These are phyloP conservation scores for Annulohypoxylon bovei DNA, from an alignment of 495 filamentous ascomycete species.

Conservation along the genomic window DNA sequence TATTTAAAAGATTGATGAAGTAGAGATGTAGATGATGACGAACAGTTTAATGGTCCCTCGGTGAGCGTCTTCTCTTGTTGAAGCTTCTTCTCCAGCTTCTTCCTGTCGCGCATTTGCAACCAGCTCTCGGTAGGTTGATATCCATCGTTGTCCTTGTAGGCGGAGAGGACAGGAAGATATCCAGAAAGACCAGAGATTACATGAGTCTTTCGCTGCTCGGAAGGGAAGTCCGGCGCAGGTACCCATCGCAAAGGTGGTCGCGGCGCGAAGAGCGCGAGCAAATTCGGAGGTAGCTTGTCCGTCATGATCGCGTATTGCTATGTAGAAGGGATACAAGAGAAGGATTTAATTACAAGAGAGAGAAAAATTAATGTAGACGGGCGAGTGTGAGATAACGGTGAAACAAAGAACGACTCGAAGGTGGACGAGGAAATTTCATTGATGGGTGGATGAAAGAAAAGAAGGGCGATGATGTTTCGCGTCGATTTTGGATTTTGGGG, in stretches of 20 bases:
- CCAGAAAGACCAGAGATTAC: conserved; percentile 76
- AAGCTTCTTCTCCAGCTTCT: conserved; percentile 80
- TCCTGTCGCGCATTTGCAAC: conserved; percentile 83
- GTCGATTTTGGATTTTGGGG: conserved; percentile 22
- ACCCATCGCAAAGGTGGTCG: conserved; percentile 92
- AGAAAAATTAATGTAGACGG: not conserved
- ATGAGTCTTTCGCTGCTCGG: conserved; percentile 80
- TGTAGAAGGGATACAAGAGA: not conserved
- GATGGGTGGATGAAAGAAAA: conserved; percentile 39
- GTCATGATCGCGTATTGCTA: conserved; percentile 70
- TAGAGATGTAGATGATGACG: conserved; percentile 46
- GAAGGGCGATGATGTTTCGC: conserved; percentile 39
- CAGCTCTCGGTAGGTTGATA: conserved; percentile 91
- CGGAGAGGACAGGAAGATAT: conserved; percentile 73
- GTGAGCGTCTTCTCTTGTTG: conserved; percentile 68
- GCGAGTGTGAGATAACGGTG: conserved; percentile 7
- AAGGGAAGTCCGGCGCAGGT: conserved; percentile 81
- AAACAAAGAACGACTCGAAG: conserved; percentile 16
- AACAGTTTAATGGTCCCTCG: conserved; percentile 77
- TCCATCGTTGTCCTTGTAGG: conserved; percentile 75
- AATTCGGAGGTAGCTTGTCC: conserved; percentile 90
- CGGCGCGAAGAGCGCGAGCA: conserved; percentile 92
- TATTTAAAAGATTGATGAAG: conserved; percentile 19
- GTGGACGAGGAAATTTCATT: conserved; percentile 20
- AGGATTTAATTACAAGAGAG: not conserved